These are phyloP conservation scores for Daldinia bambusicola DNA, from an alignment of 495 filamentous ascomycete genomes.

Conservation along the genomic window DNA sequence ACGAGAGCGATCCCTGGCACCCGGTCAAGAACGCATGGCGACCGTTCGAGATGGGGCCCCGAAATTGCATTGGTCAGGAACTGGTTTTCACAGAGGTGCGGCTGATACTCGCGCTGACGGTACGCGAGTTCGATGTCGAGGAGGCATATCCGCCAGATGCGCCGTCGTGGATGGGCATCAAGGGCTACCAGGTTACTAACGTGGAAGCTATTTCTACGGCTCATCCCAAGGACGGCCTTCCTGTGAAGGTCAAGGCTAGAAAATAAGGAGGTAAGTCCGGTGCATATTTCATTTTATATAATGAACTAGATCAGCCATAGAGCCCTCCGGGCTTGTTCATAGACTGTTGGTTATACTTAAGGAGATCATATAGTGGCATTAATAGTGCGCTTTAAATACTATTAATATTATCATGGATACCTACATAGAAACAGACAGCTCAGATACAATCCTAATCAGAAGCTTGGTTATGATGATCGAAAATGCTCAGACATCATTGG, in stretches of 20 bases:
- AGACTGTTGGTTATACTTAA: too few species aligned
- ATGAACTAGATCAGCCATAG: neutral
- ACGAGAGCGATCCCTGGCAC: constrained; percentile 43
- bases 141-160: constrained; percentile 29
- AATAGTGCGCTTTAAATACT: too few species aligned
- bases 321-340: too few species aligned
- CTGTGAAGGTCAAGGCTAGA: constrained; percentile 23
- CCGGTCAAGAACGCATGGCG: constrained; percentile 52
- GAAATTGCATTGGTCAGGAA: constrained; percentile 64
- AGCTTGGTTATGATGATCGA: too few species aligned
- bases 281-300: neutral
- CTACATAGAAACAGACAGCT: too few species aligned
- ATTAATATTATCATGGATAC: too few species aligned
- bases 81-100: constrained; percentile 57
- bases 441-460: too few species aligned
- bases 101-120: constrained; percentile 51
- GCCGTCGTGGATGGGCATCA: constrained; percentile 34
- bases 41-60: constrained; percentile 61
- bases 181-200: constrained; percentile 29
- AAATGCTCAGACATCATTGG: too few species aligned
- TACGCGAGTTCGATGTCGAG: constrained; percentile 36
- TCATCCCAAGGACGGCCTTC: constrained; percentile 33
- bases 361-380: too few species aligned
- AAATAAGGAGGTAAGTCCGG: neutral
- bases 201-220: constrained; percentile 20